Base-by-base conservation (phyloP, 1,284 basidiomycete species). In the Thelephora terrestris region DNA sequence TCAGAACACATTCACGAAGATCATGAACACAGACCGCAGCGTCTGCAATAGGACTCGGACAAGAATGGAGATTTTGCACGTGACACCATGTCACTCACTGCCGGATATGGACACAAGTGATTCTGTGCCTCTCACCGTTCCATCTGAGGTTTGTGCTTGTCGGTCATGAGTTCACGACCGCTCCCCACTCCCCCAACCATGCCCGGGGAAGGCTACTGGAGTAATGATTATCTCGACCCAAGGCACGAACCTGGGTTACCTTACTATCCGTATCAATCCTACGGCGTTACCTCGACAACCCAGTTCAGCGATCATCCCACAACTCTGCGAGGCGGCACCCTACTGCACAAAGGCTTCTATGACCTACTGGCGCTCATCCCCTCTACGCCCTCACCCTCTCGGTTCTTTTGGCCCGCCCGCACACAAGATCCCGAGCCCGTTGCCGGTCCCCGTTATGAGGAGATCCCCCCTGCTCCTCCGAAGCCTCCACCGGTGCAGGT, bases 331-430 rank as follows among this genome's bases (percentile, higher is more conserved):
- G 75, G 71, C 7, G 85, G 82, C 18, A 84, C 85, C 10, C 65
- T 90, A 42, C 68, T 89, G 29, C 87, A 91, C 70, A 81, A 83
- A 53, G 90, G 89, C 6, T 93, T 92, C 70, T 88, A 89, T 66
- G 87, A 93, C 68, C 73, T 93, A 27, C 71, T 91, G 35, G 72
- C 85, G n/a, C 74, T 86, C 70, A 82, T 87, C 53, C 81, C 81
- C 46, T 60, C 60, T 7, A 81, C 78, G 2, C 77, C 79, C 57
- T 79, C 79, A 47, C 75, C 79, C 38, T 79, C 80, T 51, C 71
- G 79, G 50, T 66, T 84, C 57, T 66, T 81, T 50, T 79, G 79
- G 80, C 71, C 71, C 57, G 56, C 68, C 49, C 38, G 38, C 39
- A 42, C 39, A n/a, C 52, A 51, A 56, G 60, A 59, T 55, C 48